Evolutionary conservation across 495 filamentous ascomycete genomes (phyloP), one percentile per base, ranked within the genome.

Genomic region (Hyaloscypha hepaticicola): DNA sequence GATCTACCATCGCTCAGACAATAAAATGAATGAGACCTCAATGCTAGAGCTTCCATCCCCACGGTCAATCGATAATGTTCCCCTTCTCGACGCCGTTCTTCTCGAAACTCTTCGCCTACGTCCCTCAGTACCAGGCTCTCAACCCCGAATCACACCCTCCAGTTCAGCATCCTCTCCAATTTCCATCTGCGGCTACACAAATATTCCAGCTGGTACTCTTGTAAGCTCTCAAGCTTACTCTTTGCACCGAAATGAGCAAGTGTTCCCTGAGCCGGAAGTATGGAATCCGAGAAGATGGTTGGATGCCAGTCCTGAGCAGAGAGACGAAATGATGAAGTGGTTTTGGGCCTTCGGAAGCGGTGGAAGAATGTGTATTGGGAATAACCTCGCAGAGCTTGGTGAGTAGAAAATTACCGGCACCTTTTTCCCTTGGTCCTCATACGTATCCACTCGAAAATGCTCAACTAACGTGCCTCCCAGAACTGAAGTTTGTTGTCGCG

Each of bases 281-380:
- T 91, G 87, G 87, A 78, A 83, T 48, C 83, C 85, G 12, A 80
- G 78, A 16, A 77, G 87, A 38, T 90, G 87, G 87, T 72, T 90
- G 1, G 76, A 80, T 2, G 51, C 63, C 0, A 26, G 28, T 22
- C 2, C 55, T 14, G 74, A 69, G 69, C 70, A 81, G 6, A 72
- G 79, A 52, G 80, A 82, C 69, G 76, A 80, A 51, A 70, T 70
- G 68, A 65, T 33, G 38, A 75, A 87, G 45, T 89, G 87, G 80
- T 93, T 93, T 73, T 96, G 91, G 91, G 89, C 89, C 0, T 96
- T 96, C 77, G 87, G 89, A 3, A 91, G 87, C 57, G 91, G 91
- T 1, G 89, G 88, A 0, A 77, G 89, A 57, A 96, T 94, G 90
- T 96, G 91, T 69, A 80, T 96, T 16, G 91, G 91, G 5, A 87